Conservation (phyloP, 2,329 filamentous ascomycete species). For the Fusarium irregulare region DNA sequence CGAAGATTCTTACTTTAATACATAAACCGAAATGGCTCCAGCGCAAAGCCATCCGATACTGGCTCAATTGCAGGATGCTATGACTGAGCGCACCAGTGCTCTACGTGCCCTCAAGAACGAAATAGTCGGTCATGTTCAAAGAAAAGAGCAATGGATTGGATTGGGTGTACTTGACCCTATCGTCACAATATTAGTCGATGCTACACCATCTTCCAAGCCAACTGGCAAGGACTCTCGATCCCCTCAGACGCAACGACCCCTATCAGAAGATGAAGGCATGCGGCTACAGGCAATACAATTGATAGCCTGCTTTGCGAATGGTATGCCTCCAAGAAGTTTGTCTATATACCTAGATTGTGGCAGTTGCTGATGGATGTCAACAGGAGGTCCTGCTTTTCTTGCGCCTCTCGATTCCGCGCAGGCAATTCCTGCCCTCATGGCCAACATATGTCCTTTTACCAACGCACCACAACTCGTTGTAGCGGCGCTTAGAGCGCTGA, state of each 20-base stretch:
- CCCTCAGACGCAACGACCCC: constrained; percentile 49
- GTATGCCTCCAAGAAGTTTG: constrained; percentile 60
- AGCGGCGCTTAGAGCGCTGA: constrained; percentile 79
- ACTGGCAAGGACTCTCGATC: constrained; percentile 55
- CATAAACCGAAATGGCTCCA: constrained; percentile 61
- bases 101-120: constrained; percentile 87
- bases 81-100: constrained; percentile 66
- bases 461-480: constrained; percentile 75
- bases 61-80: constrained; percentile 67
- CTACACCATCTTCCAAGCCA: constrained; percentile 48
- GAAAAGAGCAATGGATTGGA: constrained; percentile 82
- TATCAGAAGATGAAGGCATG: constrained; percentile 73
- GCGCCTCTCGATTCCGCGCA: constrained; percentile 76
- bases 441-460: constrained; percentile 73
- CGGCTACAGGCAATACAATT: constrained; percentile 85
- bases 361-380: constrained; percentile 32
- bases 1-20: constrained; percentile 1
- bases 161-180: constrained; percentile 74
- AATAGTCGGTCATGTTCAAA: constrained; percentile 85
- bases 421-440: constrained; percentile 76
- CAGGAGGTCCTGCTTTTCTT: constrained; percentile 85
- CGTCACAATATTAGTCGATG: constrained; percentile 58
- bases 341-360: not conserved
- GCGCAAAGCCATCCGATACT: constrained; percentile 65
- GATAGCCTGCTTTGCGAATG: constrained; percentile 85